A percentile compares a stretch with the other conserved stretches of the same genome.
These are phyloP conservation scores for Cladosporium oxysporum DNA, from an alignment of 2,329 filamentous ascomycete genomes.

Conservation along the genomic window DNA sequence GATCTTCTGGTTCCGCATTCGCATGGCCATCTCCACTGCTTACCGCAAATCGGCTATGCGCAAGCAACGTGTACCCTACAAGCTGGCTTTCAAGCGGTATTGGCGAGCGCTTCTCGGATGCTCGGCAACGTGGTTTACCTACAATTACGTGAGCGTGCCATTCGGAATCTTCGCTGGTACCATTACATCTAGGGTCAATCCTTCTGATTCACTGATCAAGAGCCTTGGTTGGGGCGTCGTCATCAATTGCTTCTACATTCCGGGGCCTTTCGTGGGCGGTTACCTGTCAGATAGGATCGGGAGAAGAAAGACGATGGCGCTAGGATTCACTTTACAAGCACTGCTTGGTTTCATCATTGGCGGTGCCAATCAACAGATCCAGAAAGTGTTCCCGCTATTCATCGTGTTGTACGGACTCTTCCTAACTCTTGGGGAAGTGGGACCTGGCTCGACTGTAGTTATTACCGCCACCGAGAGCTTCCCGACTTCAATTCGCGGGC, in stretches of 20 bases:
- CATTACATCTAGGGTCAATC: slow-evolving; percentile 65
- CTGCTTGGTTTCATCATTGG: slow-evolving; percentile 85
- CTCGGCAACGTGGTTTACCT: slow-evolving; percentile 75
- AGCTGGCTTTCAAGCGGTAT: slow-evolving; percentile 63
- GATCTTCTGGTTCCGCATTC: slow-evolving; percentile 68
- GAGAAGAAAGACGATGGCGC: slow-evolving; percentile 69
- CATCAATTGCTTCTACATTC: slow-evolving; percentile 84
- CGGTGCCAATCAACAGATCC: slow-evolving; percentile 52
- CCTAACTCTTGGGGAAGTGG: slow-evolving; percentile 73
- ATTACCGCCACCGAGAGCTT: slow-evolving; percentile 81
- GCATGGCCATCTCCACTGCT: slow-evolving; percentile 74
- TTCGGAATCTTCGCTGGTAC: slow-evolving; percentile 81
- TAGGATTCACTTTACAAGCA: slow-evolving; percentile 71
- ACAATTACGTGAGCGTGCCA: slow-evolving; percentile 73
- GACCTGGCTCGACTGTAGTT: slow-evolving; percentile 66
- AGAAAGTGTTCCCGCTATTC: slow-evolving; percentile 50
- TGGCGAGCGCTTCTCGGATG: slow-evolving; percentile 69
- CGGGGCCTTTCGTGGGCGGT: slow-evolving; percentile 74
- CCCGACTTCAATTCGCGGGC: slow-evolving; percentile 79
- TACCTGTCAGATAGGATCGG: slow-evolving; percentile 76
- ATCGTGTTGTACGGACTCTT: slow-evolving; percentile 78
- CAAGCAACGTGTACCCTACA: slow-evolving; percentile 49
- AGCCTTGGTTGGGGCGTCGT: slow-evolving; percentile 84
- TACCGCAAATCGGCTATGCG: slow-evolving; percentile 70
- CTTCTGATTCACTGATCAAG: slow-evolving; percentile 64